These are phyloP conservation scores for Agaricales sp. DNA, from an alignment of 1,284 basidiomycete genomes.

Conservation along the genomic window DNA sequence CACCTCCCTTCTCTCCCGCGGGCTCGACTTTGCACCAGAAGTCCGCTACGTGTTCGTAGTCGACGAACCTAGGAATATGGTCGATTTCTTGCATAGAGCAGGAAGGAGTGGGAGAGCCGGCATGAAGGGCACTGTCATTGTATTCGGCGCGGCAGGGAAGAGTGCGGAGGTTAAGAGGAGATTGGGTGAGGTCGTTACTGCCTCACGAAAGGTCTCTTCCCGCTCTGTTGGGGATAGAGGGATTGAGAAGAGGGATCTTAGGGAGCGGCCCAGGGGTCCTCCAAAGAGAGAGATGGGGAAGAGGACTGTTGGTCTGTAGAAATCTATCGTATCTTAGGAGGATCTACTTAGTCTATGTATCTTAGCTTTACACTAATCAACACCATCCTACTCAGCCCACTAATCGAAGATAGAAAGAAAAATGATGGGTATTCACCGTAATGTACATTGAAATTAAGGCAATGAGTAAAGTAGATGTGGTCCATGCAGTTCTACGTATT, in stretches of 20 bases:
- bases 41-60: slow-evolving; percentile 77
- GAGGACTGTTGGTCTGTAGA: too few species aligned
- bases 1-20: slow-evolving; percentile 85
- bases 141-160: slow-evolving; percentile 58
- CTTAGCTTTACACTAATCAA: too few species aligned
- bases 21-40: slow-evolving; percentile 74
- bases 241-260: not conserved
- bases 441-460: too few species aligned
- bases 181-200: too few species aligned
- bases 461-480: too few species aligned
- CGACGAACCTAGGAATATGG: slow-evolving; percentile 77
- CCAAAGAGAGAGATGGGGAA: not conserved
- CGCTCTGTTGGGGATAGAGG: not conserved
- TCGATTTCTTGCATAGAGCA: slow-evolving; percentile 86
- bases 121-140: slow-evolving; percentile 49
- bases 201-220: too few species aligned
- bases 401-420: too few species aligned
- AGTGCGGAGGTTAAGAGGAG: slow-evolving; percentile 15
- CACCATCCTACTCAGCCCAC: too few species aligned
- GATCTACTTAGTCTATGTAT: too few species aligned
- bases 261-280: not conserved
- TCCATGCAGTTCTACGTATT: too few species aligned
- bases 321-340: too few species aligned
- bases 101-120: slow-evolving; percentile 74
- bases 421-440: too few species aligned